A percentile compares a stretch with the other conserved stretches of the same genome.
Conservation (phyloP, 192 early-diverging fungal species). For the Coemansia sp. region DNA sequence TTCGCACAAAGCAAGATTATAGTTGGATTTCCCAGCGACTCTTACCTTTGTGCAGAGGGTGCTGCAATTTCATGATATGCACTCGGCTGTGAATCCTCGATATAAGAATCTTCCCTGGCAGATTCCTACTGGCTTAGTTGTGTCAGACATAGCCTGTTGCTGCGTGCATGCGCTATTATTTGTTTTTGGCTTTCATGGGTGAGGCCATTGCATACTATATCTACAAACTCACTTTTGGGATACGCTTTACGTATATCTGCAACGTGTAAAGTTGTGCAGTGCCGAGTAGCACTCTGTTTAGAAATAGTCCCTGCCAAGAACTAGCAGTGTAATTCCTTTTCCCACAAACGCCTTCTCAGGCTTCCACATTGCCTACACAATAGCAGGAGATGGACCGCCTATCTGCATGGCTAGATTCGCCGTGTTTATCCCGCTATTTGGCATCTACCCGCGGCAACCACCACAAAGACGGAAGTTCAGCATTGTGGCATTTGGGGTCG, state of each 20-base stretch:
- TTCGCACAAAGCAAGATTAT: neutral
- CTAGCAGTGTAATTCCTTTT: no score
- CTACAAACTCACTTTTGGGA: neutral
- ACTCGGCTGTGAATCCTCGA: neutral
- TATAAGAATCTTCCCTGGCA: neutral
- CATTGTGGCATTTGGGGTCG: neutral
- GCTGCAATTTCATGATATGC: neutral
- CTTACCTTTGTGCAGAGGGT: conserved; percentile 1
- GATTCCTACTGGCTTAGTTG: neutral
- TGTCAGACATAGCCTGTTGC: neutral
- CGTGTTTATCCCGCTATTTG: neutral
- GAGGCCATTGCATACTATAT: neutral
- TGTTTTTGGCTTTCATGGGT: neutral
- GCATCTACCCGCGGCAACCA: neutral
- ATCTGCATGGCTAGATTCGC: neutral
- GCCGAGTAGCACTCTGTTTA: neutral
- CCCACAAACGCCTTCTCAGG: neutral
- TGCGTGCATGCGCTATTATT: neutral
- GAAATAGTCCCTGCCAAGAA: neutral
- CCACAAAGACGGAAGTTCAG: neutral
- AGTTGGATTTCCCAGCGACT: neutral
- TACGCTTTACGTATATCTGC: neutral
- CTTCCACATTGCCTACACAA: neutral
- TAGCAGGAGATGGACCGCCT: neutral
- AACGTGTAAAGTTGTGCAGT: neutral